Evolutionary conservation across 306 rosid genomes (phyloP).

Genomic region (Vigna mungo): DNA sequence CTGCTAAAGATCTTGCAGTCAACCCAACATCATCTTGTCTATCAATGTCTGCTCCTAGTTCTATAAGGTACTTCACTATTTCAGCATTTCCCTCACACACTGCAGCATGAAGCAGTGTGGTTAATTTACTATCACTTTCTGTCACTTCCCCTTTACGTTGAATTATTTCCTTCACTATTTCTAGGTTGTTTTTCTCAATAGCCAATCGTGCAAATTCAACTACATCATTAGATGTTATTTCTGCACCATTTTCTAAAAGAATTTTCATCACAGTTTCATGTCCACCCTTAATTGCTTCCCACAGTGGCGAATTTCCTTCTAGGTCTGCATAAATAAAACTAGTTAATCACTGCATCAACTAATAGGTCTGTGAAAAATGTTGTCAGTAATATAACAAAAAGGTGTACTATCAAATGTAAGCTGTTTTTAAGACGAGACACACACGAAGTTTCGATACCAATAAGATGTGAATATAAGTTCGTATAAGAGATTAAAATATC

Average conservation of each 20-base stretch:
- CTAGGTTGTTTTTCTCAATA: constrained; percentile 55
- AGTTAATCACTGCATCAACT: neutral
- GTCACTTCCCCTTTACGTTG: constrained; percentile 55
- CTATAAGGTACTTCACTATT: constrained; percentile 59
- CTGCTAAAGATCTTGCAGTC: constrained; percentile 69
- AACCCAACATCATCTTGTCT: constrained; percentile 56
- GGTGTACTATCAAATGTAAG: too few species aligned
- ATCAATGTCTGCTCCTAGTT: constrained; percentile 60
- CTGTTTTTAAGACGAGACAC: too few species aligned
- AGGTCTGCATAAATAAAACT: constrained; percentile 50
- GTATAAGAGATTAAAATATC: too few species aligned
- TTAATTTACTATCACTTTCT: constrained; percentile 41
- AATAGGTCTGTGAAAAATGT: too few species aligned
- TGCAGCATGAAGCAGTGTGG: constrained; percentile 71
- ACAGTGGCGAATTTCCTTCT: constrained; percentile 61
- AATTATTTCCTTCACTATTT: constrained; percentile 50
- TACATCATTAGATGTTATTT: constrained; percentile 42
- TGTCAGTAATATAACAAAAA: too few species aligned
- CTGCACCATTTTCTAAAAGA: constrained; percentile 63
- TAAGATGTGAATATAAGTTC: too few species aligned
- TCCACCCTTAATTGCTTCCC: constrained; percentile 63
- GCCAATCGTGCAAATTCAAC: constrained; percentile 55
- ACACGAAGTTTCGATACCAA: fast-evolving
- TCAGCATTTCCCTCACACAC: constrained; percentile 62
- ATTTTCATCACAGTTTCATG: constrained; percentile 56